A percentile compares a stretch with the other conserved stretches of the same genome.
phyloP scores from a whole-genome alignment of 1,284 basidiomycete genomes.

The Tilletia caries region DNA sequence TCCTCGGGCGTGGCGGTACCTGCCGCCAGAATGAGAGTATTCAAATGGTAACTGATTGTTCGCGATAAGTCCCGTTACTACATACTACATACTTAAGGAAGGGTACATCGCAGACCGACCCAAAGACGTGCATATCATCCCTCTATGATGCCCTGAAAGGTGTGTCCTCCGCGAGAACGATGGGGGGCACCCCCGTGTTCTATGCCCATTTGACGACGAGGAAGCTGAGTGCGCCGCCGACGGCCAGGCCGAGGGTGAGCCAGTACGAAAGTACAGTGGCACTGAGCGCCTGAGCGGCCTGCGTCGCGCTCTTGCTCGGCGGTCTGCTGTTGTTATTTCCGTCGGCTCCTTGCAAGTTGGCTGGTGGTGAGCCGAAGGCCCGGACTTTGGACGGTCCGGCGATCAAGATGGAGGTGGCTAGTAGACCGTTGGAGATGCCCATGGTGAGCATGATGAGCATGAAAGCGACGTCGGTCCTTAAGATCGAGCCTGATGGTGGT shows the following conservation, averaged over 20 bases:
- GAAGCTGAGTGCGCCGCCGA: conserved; percentile 27
- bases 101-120: too few relatives aligned
- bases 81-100: too few relatives aligned
- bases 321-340: background rate
- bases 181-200: too few relatives aligned
- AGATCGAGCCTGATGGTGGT: background rate
- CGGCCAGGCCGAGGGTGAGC: conserved; percentile 43
- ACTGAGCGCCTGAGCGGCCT: conserved; percentile 21
- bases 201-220: background rate
- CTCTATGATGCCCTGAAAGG: too few relatives aligned
- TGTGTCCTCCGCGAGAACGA: too few relatives aligned
- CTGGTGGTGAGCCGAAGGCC: conserved; percentile 19
- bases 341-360: conserved; percentile 24
- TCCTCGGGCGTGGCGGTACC: too few relatives aligned
- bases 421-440: conserved; percentile 40
- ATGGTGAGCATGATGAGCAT: conserved; percentile 36
- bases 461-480: conserved; percentile 32
- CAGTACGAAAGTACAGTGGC: conserved; percentile 42
- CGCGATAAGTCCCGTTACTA: too few relatives aligned
- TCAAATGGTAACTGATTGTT: too few relatives aligned
- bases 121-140: too few relatives aligned
- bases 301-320: background rate
- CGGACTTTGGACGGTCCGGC: conserved; percentile 30
- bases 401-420: conserved; percentile 42
- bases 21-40: too few relatives aligned